These are phyloP conservation scores for Penicillium coprophilum DNA, from an alignment of 495 filamentous ascomycete genomes.

Conservation along the genomic window DNA sequence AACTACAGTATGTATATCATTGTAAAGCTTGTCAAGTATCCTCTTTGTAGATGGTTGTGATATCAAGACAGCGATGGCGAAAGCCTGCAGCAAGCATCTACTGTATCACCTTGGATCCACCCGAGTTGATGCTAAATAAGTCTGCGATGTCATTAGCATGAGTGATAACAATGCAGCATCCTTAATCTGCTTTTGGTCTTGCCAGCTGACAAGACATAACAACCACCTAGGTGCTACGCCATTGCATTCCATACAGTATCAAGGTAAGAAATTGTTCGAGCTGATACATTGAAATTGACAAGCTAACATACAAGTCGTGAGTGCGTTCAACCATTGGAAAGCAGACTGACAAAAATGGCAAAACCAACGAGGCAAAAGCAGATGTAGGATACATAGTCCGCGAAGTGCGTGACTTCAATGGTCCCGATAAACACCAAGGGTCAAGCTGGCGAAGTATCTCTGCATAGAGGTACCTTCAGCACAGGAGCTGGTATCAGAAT, in stretches of 20 bases:
- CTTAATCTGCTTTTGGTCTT: background rate
- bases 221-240: background rate
- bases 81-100: slow-evolving; percentile 1
- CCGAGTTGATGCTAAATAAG: background rate
- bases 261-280: background rate
- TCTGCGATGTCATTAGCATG: background rate
- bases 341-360: slow-evolving; percentile 10
- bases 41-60: background rate
- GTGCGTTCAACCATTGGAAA: slow-evolving; percentile 18
- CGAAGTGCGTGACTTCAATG: slow-evolving; percentile 5
- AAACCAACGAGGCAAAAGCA: slow-evolving; percentile 14
- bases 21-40: background rate
- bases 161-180: background rate
- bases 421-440: background rate
- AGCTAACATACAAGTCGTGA: slow-evolving; percentile 30
- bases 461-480: background rate
- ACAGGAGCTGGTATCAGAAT: background rate
- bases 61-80: background rate
- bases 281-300: slow-evolving; percentile 14
- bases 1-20: background rate
- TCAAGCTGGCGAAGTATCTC: background rate
- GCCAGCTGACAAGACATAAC: background rate
- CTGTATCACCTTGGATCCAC: background rate
- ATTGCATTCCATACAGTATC: background rate
- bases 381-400: slow-evolving; percentile 7